A percentile compares a stretch with the other conserved stretches of the same genome.
phyloP scores from a whole-genome alignment of 371 early-diverging fungal genomes.

The Haplosporangium sp. region DNA sequence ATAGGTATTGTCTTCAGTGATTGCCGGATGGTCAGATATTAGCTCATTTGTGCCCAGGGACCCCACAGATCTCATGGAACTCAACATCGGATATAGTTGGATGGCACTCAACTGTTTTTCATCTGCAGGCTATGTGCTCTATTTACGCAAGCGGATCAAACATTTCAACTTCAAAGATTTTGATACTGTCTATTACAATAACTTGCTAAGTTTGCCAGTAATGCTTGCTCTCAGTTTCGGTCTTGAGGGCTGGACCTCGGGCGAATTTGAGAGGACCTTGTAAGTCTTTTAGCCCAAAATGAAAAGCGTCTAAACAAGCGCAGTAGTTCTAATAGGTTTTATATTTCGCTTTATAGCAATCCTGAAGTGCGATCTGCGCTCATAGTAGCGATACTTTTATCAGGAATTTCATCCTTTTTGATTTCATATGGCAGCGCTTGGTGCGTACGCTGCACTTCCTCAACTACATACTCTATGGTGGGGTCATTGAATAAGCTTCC shows the following conservation, averaged over 20 bases:
- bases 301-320: background rate
- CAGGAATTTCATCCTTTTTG: slow-evolving; percentile 90
- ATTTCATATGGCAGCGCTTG: slow-evolving; percentile 95
- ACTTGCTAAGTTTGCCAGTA: slow-evolving; percentile 90
- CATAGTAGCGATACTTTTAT: slow-evolving; percentile 81
- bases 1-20: slow-evolving; percentile 88
- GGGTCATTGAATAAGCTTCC: slow-evolving; percentile 99
- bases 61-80: slow-evolving; percentile 27
- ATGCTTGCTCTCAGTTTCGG: slow-evolving; percentile 81
- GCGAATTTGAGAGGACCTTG: slow-evolving; percentile 66
- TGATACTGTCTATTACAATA: slow-evolving; percentile 98
- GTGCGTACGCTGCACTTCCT: slow-evolving; percentile 95
- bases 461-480: slow-evolving; percentile 99
- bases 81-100: slow-evolving; percentile 90
- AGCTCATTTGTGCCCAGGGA: slow-evolving; percentile 47
- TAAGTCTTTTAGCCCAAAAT: slow-evolving; percentile 52
- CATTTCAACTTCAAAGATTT: slow-evolving; percentile 90
- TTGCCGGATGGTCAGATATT: slow-evolving; percentile 89
- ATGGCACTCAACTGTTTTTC: slow-evolving; percentile 92
- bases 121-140: slow-evolving; percentile 91
- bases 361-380: slow-evolving; percentile 65
- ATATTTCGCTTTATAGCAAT: slow-evolving; percentile 49
- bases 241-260: slow-evolving; percentile 80
- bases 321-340: slow-evolving; percentile 1
- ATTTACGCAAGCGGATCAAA: slow-evolving; percentile 91